Percentiles rank a stretch among this genome's conserved stretches.
phyloP scores from a whole-genome alignment of 192 early-diverging fungal species.

The Phycomyces nitens region DNA sequence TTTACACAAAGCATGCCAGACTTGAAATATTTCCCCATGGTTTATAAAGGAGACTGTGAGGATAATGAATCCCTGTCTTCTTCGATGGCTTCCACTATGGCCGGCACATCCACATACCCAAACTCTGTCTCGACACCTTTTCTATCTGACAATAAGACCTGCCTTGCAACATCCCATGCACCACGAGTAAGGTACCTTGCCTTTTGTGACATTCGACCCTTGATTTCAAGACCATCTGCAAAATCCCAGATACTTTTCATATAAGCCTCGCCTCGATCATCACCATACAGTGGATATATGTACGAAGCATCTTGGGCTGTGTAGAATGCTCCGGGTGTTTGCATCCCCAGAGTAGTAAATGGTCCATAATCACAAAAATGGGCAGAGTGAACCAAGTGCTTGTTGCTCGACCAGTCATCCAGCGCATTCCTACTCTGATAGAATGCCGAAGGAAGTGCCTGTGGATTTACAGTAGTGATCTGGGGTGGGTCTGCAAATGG shows the following conservation, averaged over 20 bases:
- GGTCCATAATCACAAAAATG: constrained; percentile 28
- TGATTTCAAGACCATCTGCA: constrained; percentile 36
- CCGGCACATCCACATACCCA: constrained; percentile 14
- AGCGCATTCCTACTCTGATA: constrained; percentile 14
- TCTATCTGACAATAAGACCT: neutral
- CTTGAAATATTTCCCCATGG: too few species aligned
- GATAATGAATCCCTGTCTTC: neutral
- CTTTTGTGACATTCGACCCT: constrained; percentile 10
- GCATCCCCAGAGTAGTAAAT: constrained; percentile 20
- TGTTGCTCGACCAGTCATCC: constrained; percentile 27
- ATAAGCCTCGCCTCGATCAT: constrained; percentile 57
- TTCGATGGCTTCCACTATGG: neutral
- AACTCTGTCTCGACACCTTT: constrained; percentile 19
- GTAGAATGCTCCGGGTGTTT: constrained; percentile 23
- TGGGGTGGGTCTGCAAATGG: constrained; percentile 32
- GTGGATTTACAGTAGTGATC: constrained; percentile 35
- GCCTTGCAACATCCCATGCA: constrained; percentile 26
- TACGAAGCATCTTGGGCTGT: constrained; percentile 36
- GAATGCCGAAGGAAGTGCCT: constrained; percentile 30
- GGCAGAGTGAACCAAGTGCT: constrained; percentile 25
- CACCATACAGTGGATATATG: constrained; percentile 55
- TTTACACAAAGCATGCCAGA: too few species aligned
- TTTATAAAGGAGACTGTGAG: neutral
- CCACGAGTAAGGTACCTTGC: constrained; percentile 42
- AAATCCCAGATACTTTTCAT: constrained; percentile 54